phyloP scores from a whole-genome alignment of 2,329 filamentous ascomycete species.

The Didymella sp. region DNA sequence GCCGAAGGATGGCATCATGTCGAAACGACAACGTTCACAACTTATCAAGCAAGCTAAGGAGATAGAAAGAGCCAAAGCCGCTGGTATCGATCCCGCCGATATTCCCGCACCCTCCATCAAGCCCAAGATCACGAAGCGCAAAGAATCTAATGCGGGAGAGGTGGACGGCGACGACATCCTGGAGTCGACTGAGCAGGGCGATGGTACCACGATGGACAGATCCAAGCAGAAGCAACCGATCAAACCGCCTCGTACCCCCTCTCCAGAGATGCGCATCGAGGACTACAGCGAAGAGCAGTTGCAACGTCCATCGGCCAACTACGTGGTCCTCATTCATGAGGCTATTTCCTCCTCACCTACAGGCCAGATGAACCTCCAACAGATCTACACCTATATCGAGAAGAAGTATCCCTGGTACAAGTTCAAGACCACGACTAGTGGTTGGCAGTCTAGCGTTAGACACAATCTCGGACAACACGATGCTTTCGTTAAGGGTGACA shows the following conservation, averaged over 20 bases:
- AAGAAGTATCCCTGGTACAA: slow-evolving; percentile 70
- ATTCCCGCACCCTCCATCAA: slow-evolving; percentile 45
- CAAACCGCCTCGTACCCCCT: slow-evolving; percentile 62
- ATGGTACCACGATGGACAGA: slow-evolving; percentile 44
- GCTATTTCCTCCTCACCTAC: slow-evolving; percentile 63
- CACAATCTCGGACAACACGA: slow-evolving; percentile 68
- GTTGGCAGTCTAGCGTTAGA: slow-evolving; percentile 71
- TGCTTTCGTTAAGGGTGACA: slow-evolving; percentile 67
- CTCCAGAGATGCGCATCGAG: slow-evolving; percentile 67
- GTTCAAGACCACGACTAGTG: slow-evolving; percentile 64
- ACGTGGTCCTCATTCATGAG: slow-evolving; percentile 69
- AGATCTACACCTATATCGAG: slow-evolving; percentile 70
- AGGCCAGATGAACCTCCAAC: slow-evolving; percentile 67
- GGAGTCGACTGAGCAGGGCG: slow-evolving; percentile 50
- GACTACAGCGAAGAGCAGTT: slow-evolving; percentile 78
- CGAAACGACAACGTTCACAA: slow-evolving; percentile 73
- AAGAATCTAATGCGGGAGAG: slow-evolving; percentile 49
- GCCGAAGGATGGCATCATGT: slow-evolving; percentile 84
- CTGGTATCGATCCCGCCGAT: slow-evolving; percentile 48
- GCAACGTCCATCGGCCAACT: slow-evolving; percentile 70
- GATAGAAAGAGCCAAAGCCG: slow-evolving; percentile 49
- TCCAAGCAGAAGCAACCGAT: slow-evolving; percentile 56
- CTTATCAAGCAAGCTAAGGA: slow-evolving; percentile 67
- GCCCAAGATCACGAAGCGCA: slow-evolving; percentile 45
- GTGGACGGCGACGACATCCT: slow-evolving; percentile 45